Conservation (phyloP, 371 early-diverging fungal species). For the Actinomucor elegans region DNA sequence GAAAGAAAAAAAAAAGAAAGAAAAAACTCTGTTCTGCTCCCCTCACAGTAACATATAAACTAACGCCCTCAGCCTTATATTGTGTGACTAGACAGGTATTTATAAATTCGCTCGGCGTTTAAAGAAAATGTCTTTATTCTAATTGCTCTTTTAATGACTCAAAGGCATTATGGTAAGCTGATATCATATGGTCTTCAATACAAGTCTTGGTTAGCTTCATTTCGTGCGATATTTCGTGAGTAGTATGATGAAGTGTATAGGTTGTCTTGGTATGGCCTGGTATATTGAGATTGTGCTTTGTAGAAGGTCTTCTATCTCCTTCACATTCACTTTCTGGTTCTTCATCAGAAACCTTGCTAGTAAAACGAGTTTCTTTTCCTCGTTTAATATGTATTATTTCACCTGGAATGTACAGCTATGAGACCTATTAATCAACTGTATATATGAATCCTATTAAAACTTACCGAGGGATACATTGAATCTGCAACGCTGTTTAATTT, state of each 20-base stretch:
- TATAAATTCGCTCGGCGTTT: too few species aligned
- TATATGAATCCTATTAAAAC: slow-evolving; percentile 2
- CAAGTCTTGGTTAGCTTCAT: slow-evolving; percentile 41
- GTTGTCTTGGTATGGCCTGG: slow-evolving; percentile 19
- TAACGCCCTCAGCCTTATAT: too few species aligned
- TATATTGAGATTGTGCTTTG: slow-evolving; percentile 9
- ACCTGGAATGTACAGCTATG: slow-evolving; percentile 44
- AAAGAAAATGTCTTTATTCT: too few species aligned
- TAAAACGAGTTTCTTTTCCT: not conserved
- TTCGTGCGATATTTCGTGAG: slow-evolving; percentile 28
- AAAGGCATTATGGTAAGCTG: slow-evolving; percentile 33
- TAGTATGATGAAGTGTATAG: slow-evolving; percentile 21
- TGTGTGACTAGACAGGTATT: too few species aligned
- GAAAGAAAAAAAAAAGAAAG: not conserved
- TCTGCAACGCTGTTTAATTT: slow-evolving; percentile 21
- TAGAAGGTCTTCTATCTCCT: not conserved
- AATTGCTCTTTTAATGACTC: slow-evolving; percentile 4
- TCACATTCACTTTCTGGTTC: not conserved
- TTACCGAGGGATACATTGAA: slow-evolving; percentile 38
- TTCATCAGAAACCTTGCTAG: slow-evolving; percentile 8
- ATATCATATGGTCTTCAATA: slow-evolving; percentile 45
- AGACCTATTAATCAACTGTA: not conserved
- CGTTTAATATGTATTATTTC: slow-evolving; percentile 36
- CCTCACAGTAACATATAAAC: too few species aligned
- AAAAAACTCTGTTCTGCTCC: too few species aligned